phyloP scores from a whole-genome alignment of 2,329 filamentous ascomycete genomes.

The Helicocarpus griseus region DNA sequence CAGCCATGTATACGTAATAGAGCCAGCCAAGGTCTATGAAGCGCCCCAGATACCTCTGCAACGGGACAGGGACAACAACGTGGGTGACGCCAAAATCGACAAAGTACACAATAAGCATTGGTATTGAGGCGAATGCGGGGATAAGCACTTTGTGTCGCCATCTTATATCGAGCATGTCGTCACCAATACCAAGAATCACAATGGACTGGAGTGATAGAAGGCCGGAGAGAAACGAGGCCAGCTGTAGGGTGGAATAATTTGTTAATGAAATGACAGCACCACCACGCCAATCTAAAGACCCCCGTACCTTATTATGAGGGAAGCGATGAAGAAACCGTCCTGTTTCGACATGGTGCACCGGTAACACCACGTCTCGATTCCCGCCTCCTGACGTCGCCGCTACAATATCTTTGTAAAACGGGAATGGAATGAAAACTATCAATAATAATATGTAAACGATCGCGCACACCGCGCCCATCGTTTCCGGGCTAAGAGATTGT shows the following conservation, averaged over 20 bases:
- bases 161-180: conserved; percentile 95
- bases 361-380: conserved; percentile 75
- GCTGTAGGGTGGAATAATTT: conserved; percentile 38
- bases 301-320: conserved; percentile 75
- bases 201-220: conserved; percentile 87
- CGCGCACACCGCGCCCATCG: conserved; percentile 89
- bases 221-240: conserved; percentile 89
- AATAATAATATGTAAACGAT: conserved; percentile 83
- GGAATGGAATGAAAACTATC: conserved; percentile 90
- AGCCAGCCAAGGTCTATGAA: conserved; percentile 71
- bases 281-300: conserved; percentile 10
- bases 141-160: conserved; percentile 99
- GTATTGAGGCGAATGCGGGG: conserved; percentile 84
- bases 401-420: conserved; percentile 97
- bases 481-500: conserved; percentile 59
- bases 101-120: conserved; percentile 93
- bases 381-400: conserved; percentile 88
- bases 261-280: background rate
- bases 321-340: conserved; percentile 85
- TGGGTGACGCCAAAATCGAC: conserved; percentile 97
- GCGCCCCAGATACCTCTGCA: conserved; percentile 75
- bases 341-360: conserved; percentile 62
- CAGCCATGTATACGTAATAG: conserved; percentile 97
- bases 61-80: conserved; percentile 77
- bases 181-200: conserved; percentile 81